phyloP scores from a whole-genome alignment of 2,329 filamentous ascomycete genomes.

The Geoglossum cookeanum region DNA sequence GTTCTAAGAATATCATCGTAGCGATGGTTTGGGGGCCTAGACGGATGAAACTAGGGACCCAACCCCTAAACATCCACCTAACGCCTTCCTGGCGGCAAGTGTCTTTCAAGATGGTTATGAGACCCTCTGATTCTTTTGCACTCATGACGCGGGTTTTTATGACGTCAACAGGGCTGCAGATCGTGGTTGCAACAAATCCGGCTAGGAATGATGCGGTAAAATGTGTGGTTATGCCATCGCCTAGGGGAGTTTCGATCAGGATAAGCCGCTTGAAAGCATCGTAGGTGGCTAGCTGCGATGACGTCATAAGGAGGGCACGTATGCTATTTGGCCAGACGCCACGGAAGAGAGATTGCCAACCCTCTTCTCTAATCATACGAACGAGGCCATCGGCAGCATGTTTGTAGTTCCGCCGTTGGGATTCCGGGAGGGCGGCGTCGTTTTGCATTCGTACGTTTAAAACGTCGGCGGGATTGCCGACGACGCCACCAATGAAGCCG shows the following conservation, averaged over 20 bases:
- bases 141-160: conserved; percentile 83
- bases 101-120: conserved; percentile 42
- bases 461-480: conserved; percentile 88
- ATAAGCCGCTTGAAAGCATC: conserved; percentile 61
- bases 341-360: conserved; percentile 55
- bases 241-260: conserved; percentile 44
- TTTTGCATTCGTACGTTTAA: conserved; percentile 98
- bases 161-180: conserved; percentile 72
- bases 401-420: conserved; percentile 68
- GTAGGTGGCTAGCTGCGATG: conserved; percentile 66
- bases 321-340: conserved; percentile 70
- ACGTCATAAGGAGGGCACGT: conserved; percentile 74
- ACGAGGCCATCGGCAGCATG: conserved; percentile 73
- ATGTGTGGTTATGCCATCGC: conserved; percentile 55
- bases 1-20: conserved; percentile 72
- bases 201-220: conserved; percentile 61
- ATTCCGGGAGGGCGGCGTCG: conserved; percentile 54
- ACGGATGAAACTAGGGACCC: conserved; percentile 59
- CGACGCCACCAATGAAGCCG: conserved; percentile 73
- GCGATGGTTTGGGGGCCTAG: conserved; percentile 62
- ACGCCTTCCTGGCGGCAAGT: conserved; percentile 54
- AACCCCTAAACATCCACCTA: conserved; percentile 75
- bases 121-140: conserved; percentile 30
- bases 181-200: conserved; percentile 66
- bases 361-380: conserved; percentile 77